Base-by-base conservation (phyloP, 225 moss, liverwort and hornwort species). In the Polytrichum formosum region DNA sequence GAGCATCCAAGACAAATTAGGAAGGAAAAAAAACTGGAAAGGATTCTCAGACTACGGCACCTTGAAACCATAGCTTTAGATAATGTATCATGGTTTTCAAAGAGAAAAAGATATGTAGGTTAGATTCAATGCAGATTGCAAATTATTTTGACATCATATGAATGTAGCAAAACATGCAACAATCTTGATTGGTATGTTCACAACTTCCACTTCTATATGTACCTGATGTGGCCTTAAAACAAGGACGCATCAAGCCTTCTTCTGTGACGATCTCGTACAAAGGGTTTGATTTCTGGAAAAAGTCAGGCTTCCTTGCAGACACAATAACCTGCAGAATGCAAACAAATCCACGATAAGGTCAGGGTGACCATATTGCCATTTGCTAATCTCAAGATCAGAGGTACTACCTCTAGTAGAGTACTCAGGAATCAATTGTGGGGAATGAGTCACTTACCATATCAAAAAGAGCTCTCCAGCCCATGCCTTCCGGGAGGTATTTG, bases 191-290 rank as follows among this genome's bases (percentile, higher is more conserved):
- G 13, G 46, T 46, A 46, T 46, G 46, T 46, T 46, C 13, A 46
- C 16, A 46, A 46, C 46, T 46, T 10, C 46, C 46, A 46, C 46
- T 46, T 46, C 46, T 2, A 16, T 16, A 46, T 21, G 53, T 80
- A 94, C 93, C 93, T 83, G 91, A 86, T 54, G 85, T 94, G 61
- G 93, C 93, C 74, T 90, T 94, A 60, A 88, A 90, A 69, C 90
- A 88, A 66, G 91, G 93, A 61, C 93, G 90, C 93, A 94, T 94
- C n/a, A 94, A 83, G 63, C 93, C 93, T 33, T 94, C 93, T 73
- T 88, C 87, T 60, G 93, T 91, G 26, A 91, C 91, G 60, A 94
- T 86, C 79, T 94, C 93, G 71, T 94, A 94, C 20, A 94, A 82
- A 71, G 93, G 91, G 75, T 90, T 91, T 67, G 90, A 94, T 53